phyloP scores from a whole-genome alignment of 176 grass and related monocot genomes.

The Raddia guianensis region DNA sequence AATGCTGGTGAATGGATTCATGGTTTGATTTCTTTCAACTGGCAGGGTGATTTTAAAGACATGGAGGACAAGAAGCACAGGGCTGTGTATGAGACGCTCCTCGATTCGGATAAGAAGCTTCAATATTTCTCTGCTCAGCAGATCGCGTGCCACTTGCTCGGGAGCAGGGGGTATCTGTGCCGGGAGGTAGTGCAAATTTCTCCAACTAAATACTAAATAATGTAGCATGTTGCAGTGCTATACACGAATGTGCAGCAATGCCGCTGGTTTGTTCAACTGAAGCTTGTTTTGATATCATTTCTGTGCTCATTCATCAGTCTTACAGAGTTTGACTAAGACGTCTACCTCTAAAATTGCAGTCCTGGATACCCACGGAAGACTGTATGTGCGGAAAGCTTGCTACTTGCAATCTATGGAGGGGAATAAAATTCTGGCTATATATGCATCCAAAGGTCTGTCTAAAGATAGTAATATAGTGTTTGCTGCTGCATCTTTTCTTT shows the following conservation, averaged over 20 bases:
- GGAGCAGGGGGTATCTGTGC: too few relatives aligned
- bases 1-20: background rate
- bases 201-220: too few relatives aligned
- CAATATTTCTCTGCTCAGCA: too few relatives aligned
- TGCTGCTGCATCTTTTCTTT: too few relatives aligned
- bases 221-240: too few relatives aligned
- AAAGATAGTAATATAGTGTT: too few relatives aligned
- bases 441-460: too few relatives aligned
- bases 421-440: too few relatives aligned
- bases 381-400: conserved; percentile 76
- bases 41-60: conserved; percentile 76
- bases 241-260: too few relatives aligned
- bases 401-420: conserved; percentile 59
- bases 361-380: conserved; percentile 86
- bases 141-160: too few relatives aligned
- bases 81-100: conserved; percentile 59
- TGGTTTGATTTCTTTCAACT: background rate
- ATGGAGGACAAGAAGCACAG: conserved; percentile 86
- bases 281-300: conserved; percentile 7
- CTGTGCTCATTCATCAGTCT: background rate
- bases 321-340: background rate
- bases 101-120: too few relatives aligned
- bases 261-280: background rate
- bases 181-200: too few relatives aligned
- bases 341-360: conserved; percentile 53